Base-by-base conservation (phyloP, 306 rosid genomes). In the Dryas alaskensis region DNA sequence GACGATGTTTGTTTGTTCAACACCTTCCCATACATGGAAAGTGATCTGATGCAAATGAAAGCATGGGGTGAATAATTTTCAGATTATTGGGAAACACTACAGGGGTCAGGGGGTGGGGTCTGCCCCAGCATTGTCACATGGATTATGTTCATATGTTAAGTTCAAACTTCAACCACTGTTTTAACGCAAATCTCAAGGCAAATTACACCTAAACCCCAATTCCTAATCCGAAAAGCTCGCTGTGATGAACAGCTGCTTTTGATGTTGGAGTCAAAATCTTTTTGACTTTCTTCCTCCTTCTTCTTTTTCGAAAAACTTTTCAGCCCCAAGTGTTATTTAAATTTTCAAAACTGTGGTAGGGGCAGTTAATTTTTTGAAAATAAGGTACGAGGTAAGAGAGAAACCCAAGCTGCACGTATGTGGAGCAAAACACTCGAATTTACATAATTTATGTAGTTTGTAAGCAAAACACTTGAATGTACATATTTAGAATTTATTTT, bases 21-120 rank as follows among this genome's bases (percentile, higher is more conserved):
- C 65, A 6, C 66, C 40, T 12, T 47, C 72, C 8, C 40, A 12
- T 7, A 27, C 0, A 31, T 13, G 13, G 39, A 45, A 11, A 49
- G 60, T 60, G 65, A 49, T 22, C n/a, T 57, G 3, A n/a, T 68
- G 42, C n/a, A 68, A 53, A 39, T 52, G 67, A 6, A 46, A 51
- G 17, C 13, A 27, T 16, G 25, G 51, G 27, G 61, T 39, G 31
- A 50, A 48, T 37, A 49, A 68, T 60, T 53, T 48, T 27, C 2
- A n/a, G 49, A 22, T 42, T 25, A 57, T 40, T 27, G 27, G n/a
- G 31, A 71, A 49, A 49, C 52, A 55, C 37, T 31, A 2, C 14
- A 19, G 6, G n/a, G 6, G n/a, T 16, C 5, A 14, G 6, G 65
- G 65, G 42, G 84, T 65, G 69, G 77, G 80, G 48, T 52, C 51